Conservation (phyloP, 2,329 filamentous ascomycete species). For the Penicillium freii region DNA sequence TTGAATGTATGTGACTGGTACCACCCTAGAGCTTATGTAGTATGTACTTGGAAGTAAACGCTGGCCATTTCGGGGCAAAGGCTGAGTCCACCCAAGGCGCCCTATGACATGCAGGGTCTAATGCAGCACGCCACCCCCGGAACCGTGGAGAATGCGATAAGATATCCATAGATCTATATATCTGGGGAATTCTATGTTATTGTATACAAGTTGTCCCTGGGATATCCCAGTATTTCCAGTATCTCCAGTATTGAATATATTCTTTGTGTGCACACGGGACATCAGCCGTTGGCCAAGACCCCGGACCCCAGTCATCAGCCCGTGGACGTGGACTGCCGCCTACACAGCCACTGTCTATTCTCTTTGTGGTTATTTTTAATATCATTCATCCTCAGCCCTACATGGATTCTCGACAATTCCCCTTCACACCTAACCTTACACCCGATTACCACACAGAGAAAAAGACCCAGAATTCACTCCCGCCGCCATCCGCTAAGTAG, state of each 20-base stretch:
- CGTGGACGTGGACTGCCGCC: background rate
- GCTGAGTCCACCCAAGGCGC: background rate
- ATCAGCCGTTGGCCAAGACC: conserved; percentile 8
- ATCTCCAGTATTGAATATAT: background rate
- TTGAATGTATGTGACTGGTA: background rate
- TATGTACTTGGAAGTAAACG: background rate
- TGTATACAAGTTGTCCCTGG: background rate
- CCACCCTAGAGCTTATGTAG: background rate
- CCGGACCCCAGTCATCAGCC: conserved; percentile 4
- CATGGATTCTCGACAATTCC: background rate
- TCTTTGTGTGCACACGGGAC: background rate
- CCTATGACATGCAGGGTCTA: conserved; percentile 15
- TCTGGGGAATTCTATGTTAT: background rate
- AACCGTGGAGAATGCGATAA: conserved; percentile 16
- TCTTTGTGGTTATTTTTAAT: background rate
- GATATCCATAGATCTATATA: conserved; percentile 1
- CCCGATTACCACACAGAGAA: background rate
- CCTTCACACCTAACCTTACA: background rate
- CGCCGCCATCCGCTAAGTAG: background rate
- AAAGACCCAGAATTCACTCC: background rate
- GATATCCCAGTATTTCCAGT: background rate
- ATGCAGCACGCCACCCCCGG: conserved; percentile 12
- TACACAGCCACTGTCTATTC: background rate
- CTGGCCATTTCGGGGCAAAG: background rate
- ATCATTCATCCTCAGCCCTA: background rate